A percentile compares a stretch with the other conserved stretches of the same genome.
phyloP scores from a whole-genome alignment of 2,329 filamentous ascomycete genomes.

The Coniochaeta sp. region DNA sequence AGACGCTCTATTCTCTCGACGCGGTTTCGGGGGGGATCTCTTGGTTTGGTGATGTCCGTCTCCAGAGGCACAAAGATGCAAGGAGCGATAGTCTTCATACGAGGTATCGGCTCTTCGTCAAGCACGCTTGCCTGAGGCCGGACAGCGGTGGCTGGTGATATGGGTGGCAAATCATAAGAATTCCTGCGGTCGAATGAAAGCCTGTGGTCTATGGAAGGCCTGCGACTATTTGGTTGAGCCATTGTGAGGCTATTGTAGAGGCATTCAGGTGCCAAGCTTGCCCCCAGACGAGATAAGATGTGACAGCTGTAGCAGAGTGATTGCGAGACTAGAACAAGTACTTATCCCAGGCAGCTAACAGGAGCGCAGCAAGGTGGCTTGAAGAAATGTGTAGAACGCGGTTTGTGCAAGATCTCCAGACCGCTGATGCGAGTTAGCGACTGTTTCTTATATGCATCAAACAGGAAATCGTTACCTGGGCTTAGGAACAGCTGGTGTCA shows the following conservation, averaged over 20 bases:
- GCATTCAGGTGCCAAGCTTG: not conserved
- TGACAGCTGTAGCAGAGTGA: not conserved
- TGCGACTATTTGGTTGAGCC: not conserved
- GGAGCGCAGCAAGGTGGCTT: not conserved
- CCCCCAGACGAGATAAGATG: not conserved
- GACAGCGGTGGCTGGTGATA: not conserved
- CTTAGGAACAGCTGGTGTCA: not conserved
- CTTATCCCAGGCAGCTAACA: not conserved
- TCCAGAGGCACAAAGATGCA: slow-evolving; percentile 25
- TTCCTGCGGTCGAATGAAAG: not conserved
- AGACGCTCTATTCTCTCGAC: slow-evolving; percentile 20
- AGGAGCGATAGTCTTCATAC: slow-evolving; percentile 17
- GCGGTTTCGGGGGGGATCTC: slow-evolving; percentile 16
- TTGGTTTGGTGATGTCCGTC: slow-evolving; percentile 19
- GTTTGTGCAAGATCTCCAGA: not conserved
- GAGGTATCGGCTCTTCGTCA: slow-evolving; percentile 14
- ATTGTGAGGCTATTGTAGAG: not conserved
- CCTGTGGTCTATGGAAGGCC: not conserved
- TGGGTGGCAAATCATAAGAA: not conserved
- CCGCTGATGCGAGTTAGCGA: not conserved
- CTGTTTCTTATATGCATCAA: not conserved
- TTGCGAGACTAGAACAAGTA: not conserved
- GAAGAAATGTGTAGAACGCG: not conserved
- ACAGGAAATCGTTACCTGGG: not conserved
- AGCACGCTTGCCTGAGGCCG: not conserved